Evolutionary conservation across 495 filamentous ascomycete species (phyloP).

Genomic region (Aspergillus ellipticus): DNA sequence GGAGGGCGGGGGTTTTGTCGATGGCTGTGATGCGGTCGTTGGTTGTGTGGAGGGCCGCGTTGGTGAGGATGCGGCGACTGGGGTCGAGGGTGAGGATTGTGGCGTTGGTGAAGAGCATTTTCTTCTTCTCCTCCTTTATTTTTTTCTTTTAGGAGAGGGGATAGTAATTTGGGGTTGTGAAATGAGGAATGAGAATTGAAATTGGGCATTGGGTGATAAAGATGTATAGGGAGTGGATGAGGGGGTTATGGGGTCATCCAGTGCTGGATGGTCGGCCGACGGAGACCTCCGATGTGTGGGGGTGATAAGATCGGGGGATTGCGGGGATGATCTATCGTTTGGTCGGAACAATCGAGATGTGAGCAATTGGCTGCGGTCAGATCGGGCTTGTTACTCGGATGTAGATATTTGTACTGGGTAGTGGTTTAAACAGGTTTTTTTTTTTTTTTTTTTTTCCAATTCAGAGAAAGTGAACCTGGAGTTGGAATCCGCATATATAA

Average conservation of each 20-base stretch:
- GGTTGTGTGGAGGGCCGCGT: slow-evolving; percentile 42
- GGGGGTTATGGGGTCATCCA: not conserved
- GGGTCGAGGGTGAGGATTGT: slow-evolving; percentile 47
- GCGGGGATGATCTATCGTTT: no score
- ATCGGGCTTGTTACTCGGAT: no score
- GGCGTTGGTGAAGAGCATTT: slow-evolving; percentile 35
- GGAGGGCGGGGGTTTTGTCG: slow-evolving; percentile 31
- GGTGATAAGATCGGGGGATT: slow-evolving; percentile 3
- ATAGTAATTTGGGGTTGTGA: no score
- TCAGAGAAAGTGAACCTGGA: no score
- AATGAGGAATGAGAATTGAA: no score
- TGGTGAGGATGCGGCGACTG: slow-evolving; percentile 38
- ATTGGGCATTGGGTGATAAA: no score
- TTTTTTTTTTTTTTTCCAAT: no score
- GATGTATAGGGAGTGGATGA: not conserved
- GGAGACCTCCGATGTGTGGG: slow-evolving; percentile 5
- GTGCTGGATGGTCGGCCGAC: not conserved
- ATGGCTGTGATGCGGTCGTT: slow-evolving; percentile 36
- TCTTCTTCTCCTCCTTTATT: not conserved
- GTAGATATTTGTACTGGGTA: no score
- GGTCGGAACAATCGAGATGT: no score
- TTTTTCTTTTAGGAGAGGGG: not conserved
- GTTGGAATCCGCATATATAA: no score
- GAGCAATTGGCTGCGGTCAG: no score
- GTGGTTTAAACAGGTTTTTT: no score